Evolutionary conservation across 2,329 filamentous ascomycete genomes (phyloP), one percentile per base, ranked within the genome.

Genomic region (Colletotrichum sp.): DNA sequence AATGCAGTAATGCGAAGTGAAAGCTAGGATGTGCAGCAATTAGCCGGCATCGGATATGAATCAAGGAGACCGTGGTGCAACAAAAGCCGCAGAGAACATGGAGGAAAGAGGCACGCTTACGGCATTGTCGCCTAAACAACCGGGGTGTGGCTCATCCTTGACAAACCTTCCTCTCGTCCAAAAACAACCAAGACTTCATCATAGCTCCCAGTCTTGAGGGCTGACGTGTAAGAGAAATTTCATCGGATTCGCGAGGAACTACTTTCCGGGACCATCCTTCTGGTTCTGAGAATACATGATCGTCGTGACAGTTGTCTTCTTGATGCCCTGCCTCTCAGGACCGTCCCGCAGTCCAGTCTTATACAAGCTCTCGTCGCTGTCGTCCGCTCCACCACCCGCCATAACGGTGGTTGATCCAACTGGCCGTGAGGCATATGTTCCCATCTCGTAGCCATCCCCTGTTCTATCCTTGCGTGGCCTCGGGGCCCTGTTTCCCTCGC

Each of bases 281-380:
- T 18, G 67, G 32, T 24, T 18, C 7, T 64, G n/a, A 2, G 74
- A 69, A 21, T 28, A 68, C 18, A 81, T 71, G 3, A 82, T 72
- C 2, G 80, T 82, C 2, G 80, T 82, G n/a, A 79, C 77, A 13
- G 77, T 82, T 4, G 81, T 82, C 71, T 82, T 82, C 10, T 79
- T 82, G 6, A 82, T 82, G 2, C 81, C 77, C 10, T 26, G 34
- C 12, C n/a, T 58, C 21, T 36, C 72, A 21, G 18, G n/a, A 58
- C 26, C 36, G 15, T 26, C 34, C 13, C 32, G 70, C 18, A 67
- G 34, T 48, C n/a, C 8, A 6, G 68, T 15, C 43, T 71, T 71
- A 5, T 79, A 71, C 6, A 77, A 32, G 52, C 79, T 80, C 12
- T 82, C 82, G 34, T 80, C 81, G 38, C 80, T 82, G 1, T 75